Base-by-base conservation (phyloP, 495 filamentous ascomycete genomes). In the Podospora comata region DNA sequence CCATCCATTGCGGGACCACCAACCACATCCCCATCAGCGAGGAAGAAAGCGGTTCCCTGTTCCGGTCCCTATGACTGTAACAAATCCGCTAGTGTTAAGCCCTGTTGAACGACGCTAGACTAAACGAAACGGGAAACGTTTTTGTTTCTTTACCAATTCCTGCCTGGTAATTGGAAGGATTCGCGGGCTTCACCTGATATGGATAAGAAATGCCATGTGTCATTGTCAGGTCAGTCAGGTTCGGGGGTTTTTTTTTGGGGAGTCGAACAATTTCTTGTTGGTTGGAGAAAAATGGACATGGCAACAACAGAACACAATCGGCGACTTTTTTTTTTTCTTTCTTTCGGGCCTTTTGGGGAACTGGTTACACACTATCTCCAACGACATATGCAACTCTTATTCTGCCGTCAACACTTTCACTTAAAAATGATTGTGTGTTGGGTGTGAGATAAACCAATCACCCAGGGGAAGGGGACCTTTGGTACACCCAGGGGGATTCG, bases 261-360 rank as follows among this genome's bases (percentile, higher is more conserved):
- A 16, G 39, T 48, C 39, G 15, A 13, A 6, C 39, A 48, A 48
- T 48, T 3, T 23, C 20, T 23, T 48, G 13, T 48, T 48, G 39
- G 39, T 48, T 48, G 39, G 39, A 48, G 39, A 48, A 48, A 48
- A 48, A 48, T 48, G 39, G 39, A 23, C 23, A 23, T 23, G 30
- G 7, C 30, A 32, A 32, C 30, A 32, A 18, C 39, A 48, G 39
- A 11, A 48, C 6, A 39, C 30, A 63, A 26, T 7, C 61, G 27
- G 61, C 30, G 34, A 32, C 3, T 61, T 30, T 5, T 63, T 63
- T 63, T 63, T 32, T 61, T 30, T 4, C 48, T 63, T 63, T 23
- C 23, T 63, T 48, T 63, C 61, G 61, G 61, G 61, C 61, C 61
- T 63, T 63, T 63, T 27, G 20, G 59, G 19, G 13, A 28, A 28